These are phyloP conservation scores for Flaveria trinervia DNA, from an alignment of 129 eudicot genomes.

Conservation along the genomic window DNA sequence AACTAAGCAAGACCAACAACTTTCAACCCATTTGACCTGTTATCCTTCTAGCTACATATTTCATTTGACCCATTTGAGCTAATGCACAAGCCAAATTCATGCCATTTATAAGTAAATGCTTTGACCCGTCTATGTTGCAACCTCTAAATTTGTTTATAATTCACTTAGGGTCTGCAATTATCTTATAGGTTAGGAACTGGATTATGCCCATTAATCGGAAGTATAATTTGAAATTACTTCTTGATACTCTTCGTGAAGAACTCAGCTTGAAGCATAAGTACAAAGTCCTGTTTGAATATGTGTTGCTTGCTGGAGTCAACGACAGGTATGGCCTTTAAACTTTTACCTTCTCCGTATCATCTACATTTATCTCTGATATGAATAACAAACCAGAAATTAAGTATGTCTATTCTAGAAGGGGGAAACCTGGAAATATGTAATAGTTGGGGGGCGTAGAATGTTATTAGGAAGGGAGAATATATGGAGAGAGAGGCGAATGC, in stretches of 20 bases:
- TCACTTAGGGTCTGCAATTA: conserved; percentile 7
- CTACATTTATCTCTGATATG: not conserved
- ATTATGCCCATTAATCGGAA: conserved; percentile 97
- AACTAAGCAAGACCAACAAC: not conserved
- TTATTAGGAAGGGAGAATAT: no score
- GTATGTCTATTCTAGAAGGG: no score
- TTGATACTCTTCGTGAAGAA: conserved; percentile 83
- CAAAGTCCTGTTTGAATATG: conserved; percentile 88
- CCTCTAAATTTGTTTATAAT: not conserved
- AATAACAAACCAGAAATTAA: no score
- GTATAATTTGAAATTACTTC: conserved; percentile 78
- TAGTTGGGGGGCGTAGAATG: no score
- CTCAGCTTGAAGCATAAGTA: conserved; percentile 60
- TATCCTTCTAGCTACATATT: not conserved
- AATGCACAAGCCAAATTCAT: not conserved
- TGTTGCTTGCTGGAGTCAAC: conserved; percentile 92
- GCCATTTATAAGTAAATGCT: not conserved
- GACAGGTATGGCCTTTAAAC: conserved; percentile 63
- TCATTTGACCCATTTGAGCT: not conserved
- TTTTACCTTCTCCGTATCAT: conserved; percentile 1
- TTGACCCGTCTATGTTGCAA: not conserved
- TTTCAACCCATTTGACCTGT: not conserved
- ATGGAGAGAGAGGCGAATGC: no score
- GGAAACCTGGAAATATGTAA: no score
- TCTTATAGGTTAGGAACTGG: conserved; percentile 85